Base-by-base conservation (phyloP, 1,284 basidiomycete genomes). In the Papiliotrema fonsecae region DNA sequence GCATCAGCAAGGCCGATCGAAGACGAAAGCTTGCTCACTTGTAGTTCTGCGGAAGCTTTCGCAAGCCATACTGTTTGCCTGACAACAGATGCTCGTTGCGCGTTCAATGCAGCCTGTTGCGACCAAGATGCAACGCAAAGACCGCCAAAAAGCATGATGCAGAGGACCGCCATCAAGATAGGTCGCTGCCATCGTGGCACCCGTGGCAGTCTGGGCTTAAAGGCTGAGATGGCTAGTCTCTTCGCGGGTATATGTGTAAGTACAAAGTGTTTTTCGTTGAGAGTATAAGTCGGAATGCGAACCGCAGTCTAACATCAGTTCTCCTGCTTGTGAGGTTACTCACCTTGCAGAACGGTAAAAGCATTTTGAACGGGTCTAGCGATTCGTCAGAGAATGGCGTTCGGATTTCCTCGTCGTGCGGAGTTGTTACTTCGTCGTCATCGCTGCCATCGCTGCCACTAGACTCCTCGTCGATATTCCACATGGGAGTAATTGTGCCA, bases 121-220 rank as follows among this genome's bases (percentile, higher is more conserved):
- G 56, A 53, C 38, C 43, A 53, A 1, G 58, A 60, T 26, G 58
- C 45, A 44, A 61, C 54, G 49, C 55, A 56, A 25, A 58, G 44
- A 22, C 51, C 37, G 24, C 56, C 56, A 51, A 61, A 61, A 35
- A 61, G 53, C 43, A 57, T 49, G 21, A 58, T 43, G 13, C 56
- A 61, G 47, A 54, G 49, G 41, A 61, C 54, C 3, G 48, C 50
- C 40, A 55, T 58, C 14, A 56, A 44, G 39, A 61, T 52, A 22
- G 56, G 56, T 35, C 58, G 54, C 42, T 61, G 56, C 49, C 52
- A 56, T 35, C 58, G 36, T 22, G 58, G 56, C 4, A 61, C 49
- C 11, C 54, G 50, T 19, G 47, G 41, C 16, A 54, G 24, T 7
- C 55, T 41, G 19, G 52, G 40, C 43, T 49, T 52, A 53, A 60